These are phyloP conservation scores for Athelia psychrophila DNA, from an alignment of 1,284 basidiomycete genomes.

Conservation along the genomic window DNA sequence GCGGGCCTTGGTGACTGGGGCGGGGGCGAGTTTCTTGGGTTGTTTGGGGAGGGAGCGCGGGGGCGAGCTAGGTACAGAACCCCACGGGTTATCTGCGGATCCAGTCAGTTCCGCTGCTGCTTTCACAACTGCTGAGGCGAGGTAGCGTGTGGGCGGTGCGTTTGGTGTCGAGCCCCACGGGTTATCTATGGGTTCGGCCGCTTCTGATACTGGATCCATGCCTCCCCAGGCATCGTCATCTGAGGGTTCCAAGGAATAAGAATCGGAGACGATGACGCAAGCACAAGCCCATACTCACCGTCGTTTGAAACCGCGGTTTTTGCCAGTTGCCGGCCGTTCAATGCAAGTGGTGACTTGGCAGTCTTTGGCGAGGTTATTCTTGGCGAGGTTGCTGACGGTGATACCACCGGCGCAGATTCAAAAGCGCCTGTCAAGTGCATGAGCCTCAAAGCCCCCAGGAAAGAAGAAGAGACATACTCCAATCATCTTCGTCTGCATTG, in stretches of 20 bases:
- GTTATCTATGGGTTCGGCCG: no score
- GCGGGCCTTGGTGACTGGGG: conserved; percentile 15
- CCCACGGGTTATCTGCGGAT: neutral
- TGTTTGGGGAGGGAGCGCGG: neutral
- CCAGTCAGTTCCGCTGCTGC: no score
- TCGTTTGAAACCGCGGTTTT: no score
- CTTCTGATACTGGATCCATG: no score
- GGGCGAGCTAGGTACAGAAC: neutral
- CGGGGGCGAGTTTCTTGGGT: conserved; percentile 13
- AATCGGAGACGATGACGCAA: no score
- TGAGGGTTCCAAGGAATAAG: neutral
- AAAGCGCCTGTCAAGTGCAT: conserved; percentile 62
- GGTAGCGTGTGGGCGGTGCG: neutral
- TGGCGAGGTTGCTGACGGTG: no score
- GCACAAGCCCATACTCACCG: no score
- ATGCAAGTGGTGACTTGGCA: no score
- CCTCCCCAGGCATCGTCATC: conserved; percentile 2
- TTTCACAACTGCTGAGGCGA: neutral
- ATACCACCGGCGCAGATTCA: conserved; percentile 68
- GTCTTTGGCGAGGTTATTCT: no score
- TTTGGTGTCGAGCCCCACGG: neutral
- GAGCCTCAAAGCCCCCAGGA: neutral
- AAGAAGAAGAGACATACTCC: conserved; percentile 57
- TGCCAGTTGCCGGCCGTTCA: no score
- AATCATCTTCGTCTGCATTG: conserved; percentile 88